A percentile compares a stretch with the other conserved stretches of the same genome.
phyloP scores from a whole-genome alignment of 129 eudicot genomes.

The Helianthus annuus region HanXRQr2.0-SUNRISE NC_035444.2:39518521-39519020 shows the following conservation, averaged over 20 bases:
- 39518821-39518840: constrained; percentile 86
- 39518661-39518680: constrained; percentile 77
- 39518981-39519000: constrained; percentile 4
- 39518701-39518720: constrained; percentile 75
- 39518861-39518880: constrained; percentile 65
- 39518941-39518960: constrained; percentile 75
- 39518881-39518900: constrained; percentile 73
- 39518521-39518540: constrained; percentile 68
- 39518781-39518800: constrained; percentile 64
- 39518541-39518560: constrained; percentile 86
- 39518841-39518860: constrained; percentile 67
- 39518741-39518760: constrained; percentile 72
- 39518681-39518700: constrained; percentile 70
- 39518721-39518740: constrained; percentile 71
- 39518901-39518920: constrained; percentile 85
- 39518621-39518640: constrained; percentile 85
- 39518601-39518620: constrained; percentile 83
- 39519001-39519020: constrained; percentile 76
- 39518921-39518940: constrained; percentile 71
- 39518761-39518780: constrained; percentile 72
- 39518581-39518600: constrained; percentile 75
- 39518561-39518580: constrained; percentile 79
- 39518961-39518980: constrained; percentile 47
- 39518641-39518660: constrained; percentile 78
- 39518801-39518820: constrained; percentile 56